Conservation (phyloP, 768 basidiomycete species). For the Tricholoma flavovirens region DNA sequence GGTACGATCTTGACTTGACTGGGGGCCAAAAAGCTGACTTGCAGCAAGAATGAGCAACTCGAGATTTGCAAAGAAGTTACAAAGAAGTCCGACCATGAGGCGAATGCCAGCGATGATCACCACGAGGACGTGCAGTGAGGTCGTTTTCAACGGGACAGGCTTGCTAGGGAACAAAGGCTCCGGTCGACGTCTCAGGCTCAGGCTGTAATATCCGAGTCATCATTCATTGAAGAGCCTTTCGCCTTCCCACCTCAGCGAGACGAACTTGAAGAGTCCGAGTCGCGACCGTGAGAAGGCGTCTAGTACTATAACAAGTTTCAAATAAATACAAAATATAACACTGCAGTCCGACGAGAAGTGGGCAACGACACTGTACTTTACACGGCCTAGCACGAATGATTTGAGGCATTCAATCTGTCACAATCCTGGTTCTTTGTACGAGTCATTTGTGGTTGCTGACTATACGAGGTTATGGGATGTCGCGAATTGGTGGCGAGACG, state of each 20-base stretch:
- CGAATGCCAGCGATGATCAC: slow-evolving; percentile 2
- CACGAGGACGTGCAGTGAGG: neutral
- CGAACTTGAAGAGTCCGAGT: too few species aligned
- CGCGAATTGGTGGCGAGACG: neutral
- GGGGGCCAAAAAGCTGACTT: neutral
- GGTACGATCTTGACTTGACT: slow-evolving; percentile 1
- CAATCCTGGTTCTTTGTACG: slow-evolving; percentile 10
- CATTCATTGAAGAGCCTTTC: too few species aligned
- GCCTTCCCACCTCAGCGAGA: too few species aligned
- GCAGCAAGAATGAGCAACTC: slow-evolving; percentile 11
- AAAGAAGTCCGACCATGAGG: slow-evolving; percentile 13
- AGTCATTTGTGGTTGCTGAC: slow-evolving; percentile 15
- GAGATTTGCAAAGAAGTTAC: slow-evolving; percentile 27
- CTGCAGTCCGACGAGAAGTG: neutral
- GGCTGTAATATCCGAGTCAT: too few species aligned
- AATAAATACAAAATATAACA: neutral
- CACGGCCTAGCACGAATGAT: neutral
- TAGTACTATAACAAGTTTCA: neutral
- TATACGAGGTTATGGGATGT: neutral
- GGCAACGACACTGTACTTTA: neutral
- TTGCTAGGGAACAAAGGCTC: too few species aligned
- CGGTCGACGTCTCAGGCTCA: too few species aligned
- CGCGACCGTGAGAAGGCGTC: too few species aligned
- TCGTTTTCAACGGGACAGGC: neutral
- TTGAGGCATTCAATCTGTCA: neutral